Base-by-base conservation (phyloP, 1,284 basidiomycete genomes). In the Trichosporon sp. region DNA sequence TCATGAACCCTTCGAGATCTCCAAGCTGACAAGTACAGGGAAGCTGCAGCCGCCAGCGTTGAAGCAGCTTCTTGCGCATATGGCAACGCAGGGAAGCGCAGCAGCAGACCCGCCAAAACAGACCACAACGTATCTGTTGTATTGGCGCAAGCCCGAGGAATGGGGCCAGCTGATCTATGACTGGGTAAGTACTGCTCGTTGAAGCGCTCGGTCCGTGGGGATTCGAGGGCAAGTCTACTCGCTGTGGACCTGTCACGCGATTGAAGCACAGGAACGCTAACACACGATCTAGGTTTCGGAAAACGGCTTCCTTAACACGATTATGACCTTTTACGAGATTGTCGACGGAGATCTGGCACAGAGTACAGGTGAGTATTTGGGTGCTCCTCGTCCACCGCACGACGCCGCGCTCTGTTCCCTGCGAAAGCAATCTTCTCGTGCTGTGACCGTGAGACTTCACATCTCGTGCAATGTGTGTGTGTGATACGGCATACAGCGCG, bases 301-400 rank as follows among this genome's bases (percentile, higher is more conserved):
- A 16, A 84, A 82, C 27, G 84, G 84, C 0, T 78, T 83, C 66
- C 81, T 78, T 27, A 78, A 79, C 40, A 80, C 78, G 32, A 84
- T 85, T 71, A 79, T 85, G 79, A 85, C 84, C 0, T 80, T 85
- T 58, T 84, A 82, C 68, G 84, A 85, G 70, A 73, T 85, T 21
- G 81, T 79, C 0, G 81, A 84, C 59, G 82, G 83, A n/a, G 81
- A 82, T 58, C 69, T 82, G 56, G 78, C 80, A 4, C 71, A 81
- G 65, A 73, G 71, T 3, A 76, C 76, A 21, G 77, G 78, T 79
- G 57, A 58, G 74, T 65, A 1, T 29, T 21, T 44, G 19, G n/a
- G n/a, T 44, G 19, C 40, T 21, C 40, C 40, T 44, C 19, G n/a
- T n/a, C n/a, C n/a, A n/a, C n/a, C n/a, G n/a, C n/a, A n/a, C n/a